These are phyloP conservation scores for Quercus tomentella DNA, from an alignment of 331 rosid genomes.

Conservation along the genomic window DNA sequence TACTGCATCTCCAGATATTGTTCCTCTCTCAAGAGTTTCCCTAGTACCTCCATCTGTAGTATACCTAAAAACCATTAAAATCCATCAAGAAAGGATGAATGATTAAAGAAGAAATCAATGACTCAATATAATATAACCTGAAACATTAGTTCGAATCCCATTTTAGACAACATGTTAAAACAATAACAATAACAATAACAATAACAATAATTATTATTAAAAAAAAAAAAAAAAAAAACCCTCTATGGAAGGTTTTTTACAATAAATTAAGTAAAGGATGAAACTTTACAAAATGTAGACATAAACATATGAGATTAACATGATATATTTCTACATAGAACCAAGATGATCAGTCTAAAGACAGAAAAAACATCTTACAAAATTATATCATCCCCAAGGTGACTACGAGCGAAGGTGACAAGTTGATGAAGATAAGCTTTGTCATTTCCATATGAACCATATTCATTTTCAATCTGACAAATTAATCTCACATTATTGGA, in stretches of 20 bases:
- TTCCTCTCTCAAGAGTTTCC: conserved; percentile 83
- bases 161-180: background rate
- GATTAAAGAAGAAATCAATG: background rate
- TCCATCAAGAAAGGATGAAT: background rate
- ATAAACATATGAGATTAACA: background rate
- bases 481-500: conserved; percentile 19
- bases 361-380: conserved; percentile 51
- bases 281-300: background rate
- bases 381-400: conserved; percentile 74
- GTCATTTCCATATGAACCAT: conserved; percentile 82
- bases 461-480: conserved; percentile 90
- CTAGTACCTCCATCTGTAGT: conserved; percentile 94
- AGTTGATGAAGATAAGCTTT: conserved; percentile 78
- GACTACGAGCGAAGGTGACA: conserved; percentile 58
- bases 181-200: too few relatives aligned
- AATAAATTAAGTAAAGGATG: background rate
- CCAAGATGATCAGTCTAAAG: conserved; percentile 14
- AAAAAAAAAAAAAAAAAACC: too few relatives aligned
- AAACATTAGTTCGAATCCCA: background rate
- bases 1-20: conserved; percentile 77
- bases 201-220: too few relatives aligned
- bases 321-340: conserved; percentile 7
- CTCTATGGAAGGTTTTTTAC: background rate
- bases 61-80: conserved; percentile 48
- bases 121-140: background rate